Percentiles rank a stretch among this genome's conserved stretches.
phyloP scores from a whole-genome alignment of 139 green algal genomes.

The Astrephomene gubernaculifera region DNA sequence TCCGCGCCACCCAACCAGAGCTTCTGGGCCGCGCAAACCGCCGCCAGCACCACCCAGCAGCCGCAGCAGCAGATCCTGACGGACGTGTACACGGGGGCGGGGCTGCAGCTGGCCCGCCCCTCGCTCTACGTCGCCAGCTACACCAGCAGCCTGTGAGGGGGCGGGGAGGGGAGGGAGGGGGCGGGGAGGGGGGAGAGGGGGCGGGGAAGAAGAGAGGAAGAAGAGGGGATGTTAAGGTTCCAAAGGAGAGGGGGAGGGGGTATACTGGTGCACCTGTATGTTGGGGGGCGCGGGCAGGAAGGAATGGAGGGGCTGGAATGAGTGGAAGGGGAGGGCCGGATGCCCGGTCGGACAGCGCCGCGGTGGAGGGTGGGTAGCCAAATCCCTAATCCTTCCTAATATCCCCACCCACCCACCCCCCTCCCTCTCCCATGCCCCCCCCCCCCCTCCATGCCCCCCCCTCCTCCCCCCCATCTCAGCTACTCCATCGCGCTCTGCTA shows the following conservation, averaged over 20 bases:
- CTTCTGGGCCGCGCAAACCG: constrained; percentile 24
- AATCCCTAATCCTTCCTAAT: too few species aligned
- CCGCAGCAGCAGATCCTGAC: neutral
- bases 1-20: neutral
- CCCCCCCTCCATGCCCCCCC: neutral
- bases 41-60: too few species aligned
- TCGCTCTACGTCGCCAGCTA: constrained; percentile 12
- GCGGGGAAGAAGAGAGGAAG: too few species aligned
- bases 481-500: neutral
- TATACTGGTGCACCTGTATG: too few species aligned
- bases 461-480: neutral
- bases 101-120: neutral
- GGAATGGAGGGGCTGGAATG: too few species aligned
- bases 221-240: too few species aligned
- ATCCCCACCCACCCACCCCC: neutral
- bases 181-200: too few species aligned
- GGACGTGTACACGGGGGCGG: neutral
- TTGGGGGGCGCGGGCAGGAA: too few species aligned
- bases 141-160: neutral
- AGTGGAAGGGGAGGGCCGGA: too few species aligned
- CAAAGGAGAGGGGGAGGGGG: too few species aligned
- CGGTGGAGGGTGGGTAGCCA: too few species aligned
- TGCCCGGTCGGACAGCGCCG: too few species aligned
- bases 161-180: neutral
- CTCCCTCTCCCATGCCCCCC: neutral